These are phyloP conservation scores for Neodidymelliopsis sp. DNA, from an alignment of 2,329 filamentous ascomycete species.

Conservation along the genomic window DNA sequence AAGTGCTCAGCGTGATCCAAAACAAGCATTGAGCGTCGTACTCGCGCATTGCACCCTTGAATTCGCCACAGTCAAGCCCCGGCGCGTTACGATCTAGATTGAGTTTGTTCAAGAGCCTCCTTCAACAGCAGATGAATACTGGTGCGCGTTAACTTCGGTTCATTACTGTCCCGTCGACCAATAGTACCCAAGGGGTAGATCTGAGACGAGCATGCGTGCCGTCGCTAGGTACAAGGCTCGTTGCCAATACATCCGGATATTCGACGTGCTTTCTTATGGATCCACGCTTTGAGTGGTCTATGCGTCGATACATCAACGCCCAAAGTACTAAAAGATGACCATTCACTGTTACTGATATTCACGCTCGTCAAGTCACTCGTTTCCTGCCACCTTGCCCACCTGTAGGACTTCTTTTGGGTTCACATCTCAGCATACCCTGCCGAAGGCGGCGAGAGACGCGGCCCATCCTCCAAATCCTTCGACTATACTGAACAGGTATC, in stretches of 20 bases:
- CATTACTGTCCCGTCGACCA: slow-evolving; percentile 43
- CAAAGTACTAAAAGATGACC: slow-evolving; percentile 49
- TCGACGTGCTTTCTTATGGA: slow-evolving; percentile 36
- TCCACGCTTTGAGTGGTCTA: slow-evolving; percentile 36
- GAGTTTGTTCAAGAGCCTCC: slow-evolving; percentile 35
- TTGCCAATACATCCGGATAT: slow-evolving; percentile 49
- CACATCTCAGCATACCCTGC: slow-evolving; percentile 12
- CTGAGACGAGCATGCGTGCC: slow-evolving; percentile 41
- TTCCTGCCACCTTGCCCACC: slow-evolving; percentile 17
- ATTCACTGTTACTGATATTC: slow-evolving; percentile 37
- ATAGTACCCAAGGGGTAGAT: slow-evolving; percentile 36
- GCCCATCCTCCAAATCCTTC: slow-evolving; percentile 38
- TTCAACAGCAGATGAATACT: slow-evolving; percentile 31
- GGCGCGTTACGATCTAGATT: slow-evolving; percentile 40
- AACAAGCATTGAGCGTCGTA: slow-evolving; percentile 23
- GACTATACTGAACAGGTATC: slow-evolving; percentile 27
- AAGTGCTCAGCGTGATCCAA: slow-evolving; percentile 17
- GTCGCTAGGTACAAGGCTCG: slow-evolving; percentile 48
- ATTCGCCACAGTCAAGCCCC: slow-evolving; percentile 40
- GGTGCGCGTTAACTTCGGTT: slow-evolving; percentile 41
- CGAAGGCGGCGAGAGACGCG: slow-evolving; percentile 34
- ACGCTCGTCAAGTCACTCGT: slow-evolving; percentile 24
- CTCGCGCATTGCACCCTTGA: slow-evolving; percentile 25
- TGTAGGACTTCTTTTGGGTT: not conserved
- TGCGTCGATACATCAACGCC: slow-evolving; percentile 38